Percentiles rank a stretch among this genome's conserved stretches.
phyloP scores from a whole-genome alignment of 176 grass and related monocot species.

The Thalia dealbata region DNA sequence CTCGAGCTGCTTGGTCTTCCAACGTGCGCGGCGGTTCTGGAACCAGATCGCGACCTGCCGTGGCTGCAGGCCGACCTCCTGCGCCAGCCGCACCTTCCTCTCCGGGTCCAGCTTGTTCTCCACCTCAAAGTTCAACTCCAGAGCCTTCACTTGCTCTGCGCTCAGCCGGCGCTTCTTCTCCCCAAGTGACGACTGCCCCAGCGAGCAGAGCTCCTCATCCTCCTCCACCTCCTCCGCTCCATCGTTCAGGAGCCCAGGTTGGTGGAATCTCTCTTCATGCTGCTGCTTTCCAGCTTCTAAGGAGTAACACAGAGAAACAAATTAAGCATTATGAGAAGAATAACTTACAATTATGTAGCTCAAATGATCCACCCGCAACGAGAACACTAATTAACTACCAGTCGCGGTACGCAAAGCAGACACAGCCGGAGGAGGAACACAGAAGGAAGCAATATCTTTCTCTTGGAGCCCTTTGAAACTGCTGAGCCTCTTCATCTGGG shows the following conservation, averaged over 20 bases:
- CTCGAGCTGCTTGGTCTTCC: slow-evolving; percentile 5
- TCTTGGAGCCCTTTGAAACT: neutral
- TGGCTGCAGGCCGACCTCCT: neutral
- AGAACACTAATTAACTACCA: too few relatives aligned
- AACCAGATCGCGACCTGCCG: slow-evolving; percentile 4
- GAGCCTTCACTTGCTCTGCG: neutral
- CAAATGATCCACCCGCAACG: too few relatives aligned
- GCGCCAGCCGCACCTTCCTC: slow-evolving; percentile 8
- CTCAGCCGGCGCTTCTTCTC: slow-evolving; percentile 5
- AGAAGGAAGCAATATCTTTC: neutral
- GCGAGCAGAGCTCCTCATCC: neutral
- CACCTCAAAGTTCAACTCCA: slow-evolving; percentile 1
- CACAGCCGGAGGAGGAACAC: neutral
- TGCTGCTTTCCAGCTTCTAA: neutral
- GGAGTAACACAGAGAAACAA: neutral
- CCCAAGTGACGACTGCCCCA: neutral
- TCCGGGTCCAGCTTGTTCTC: slow-evolving; percentile 7
- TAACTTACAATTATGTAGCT: too few relatives aligned
- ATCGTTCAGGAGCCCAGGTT: neutral
- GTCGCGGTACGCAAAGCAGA: neutral
- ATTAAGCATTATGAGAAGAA: neutral
- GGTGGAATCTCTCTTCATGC: neutral
- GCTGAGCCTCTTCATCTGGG: neutral
- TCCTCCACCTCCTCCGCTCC: neutral
- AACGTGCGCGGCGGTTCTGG: slow-evolving; percentile 3